Evolutionary conservation across 2,329 filamentous ascomycete species (phyloP), one percentile per base, ranked within the genome.

Genomic region (Verruconis gallopava): DNA sequence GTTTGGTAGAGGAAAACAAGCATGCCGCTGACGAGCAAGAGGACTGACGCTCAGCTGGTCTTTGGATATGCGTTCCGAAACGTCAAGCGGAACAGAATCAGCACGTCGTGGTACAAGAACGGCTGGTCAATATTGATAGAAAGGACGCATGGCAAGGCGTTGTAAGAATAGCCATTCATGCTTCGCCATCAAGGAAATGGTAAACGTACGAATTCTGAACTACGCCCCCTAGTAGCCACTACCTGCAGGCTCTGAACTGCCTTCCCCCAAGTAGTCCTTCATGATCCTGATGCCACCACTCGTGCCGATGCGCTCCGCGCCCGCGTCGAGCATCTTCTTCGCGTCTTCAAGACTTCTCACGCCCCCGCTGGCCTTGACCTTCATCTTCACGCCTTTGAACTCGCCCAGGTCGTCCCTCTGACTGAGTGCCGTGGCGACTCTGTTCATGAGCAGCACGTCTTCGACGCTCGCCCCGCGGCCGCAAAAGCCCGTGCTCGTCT

Each of bases 281-380:
- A 73, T 63, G 47, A 77, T 77, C 54, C 60, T 65, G 43, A 76
- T 60, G 3, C 73, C 73, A 39, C 51, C 64, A 54, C 71, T 75
- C 4, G 70, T 69, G 5, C 74, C 74, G 46, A 78, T 60, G 30
- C 74, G 61, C 32, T 62, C 65, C 1, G 74, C 73, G 1, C 74
- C 74, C 2, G 69, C 68, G 50, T 69, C 65, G 19, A 76, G 50
- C 71, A 77, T 75, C 48, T 57, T 60, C 36, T 68, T 50, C 44
- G 67, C 68, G 46, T 72, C 68, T 37, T 63, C 64, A 15, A 69
- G 52, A 14, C 63, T 67, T 47, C 69, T 59, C 1, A 77, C 61
- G 1, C 72, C 74, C 3, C 74, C 74, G 46, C 68, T 73, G 5
- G 74, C 74, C 55, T 77, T 77, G 36, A 77, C 71, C 42, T 66